These are phyloP conservation scores for Aethionema arabicum DNA, from an alignment of 345 rosid species.

Conservation along the genomic window DNA sequence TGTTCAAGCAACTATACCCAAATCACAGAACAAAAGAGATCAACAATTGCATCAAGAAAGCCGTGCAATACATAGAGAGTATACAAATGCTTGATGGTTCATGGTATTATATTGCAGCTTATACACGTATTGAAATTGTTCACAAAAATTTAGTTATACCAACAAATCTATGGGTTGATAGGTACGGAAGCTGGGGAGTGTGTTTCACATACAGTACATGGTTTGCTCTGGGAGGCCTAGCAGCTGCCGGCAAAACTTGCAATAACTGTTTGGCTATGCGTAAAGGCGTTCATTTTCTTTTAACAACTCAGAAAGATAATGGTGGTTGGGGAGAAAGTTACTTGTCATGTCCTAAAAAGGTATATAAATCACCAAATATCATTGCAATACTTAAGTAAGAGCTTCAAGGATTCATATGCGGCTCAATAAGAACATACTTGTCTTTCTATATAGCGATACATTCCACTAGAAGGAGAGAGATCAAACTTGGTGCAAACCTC, in stretches of 20 bases:
- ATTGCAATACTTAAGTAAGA: not conserved
- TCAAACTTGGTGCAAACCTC: slow-evolving; percentile 41
- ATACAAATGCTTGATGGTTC: slow-evolving; percentile 46
- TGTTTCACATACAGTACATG: slow-evolving; percentile 41
- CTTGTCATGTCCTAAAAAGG: slow-evolving; percentile 39
- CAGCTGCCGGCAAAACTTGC: slow-evolving; percentile 40
- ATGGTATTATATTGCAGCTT: slow-evolving; percentile 35
- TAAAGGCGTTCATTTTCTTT: slow-evolving; percentile 41
- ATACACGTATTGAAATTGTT: slow-evolving; percentile 4
- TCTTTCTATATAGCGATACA: slow-evolving; percentile 35
- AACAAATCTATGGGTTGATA: slow-evolving; percentile 23
- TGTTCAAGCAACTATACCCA: slow-evolving; percentile 45
- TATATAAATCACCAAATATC: slow-evolving; percentile 12
- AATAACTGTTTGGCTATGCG: slow-evolving; percentile 37
- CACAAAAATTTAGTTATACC: slow-evolving; percentile 7
- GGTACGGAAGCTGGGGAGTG: slow-evolving; percentile 46
- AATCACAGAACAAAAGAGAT: slow-evolving; percentile 41
- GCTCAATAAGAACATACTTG: slow-evolving; percentile 7
- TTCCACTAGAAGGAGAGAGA: slow-evolving; percentile 36
- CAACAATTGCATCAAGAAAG: slow-evolving; percentile 35
- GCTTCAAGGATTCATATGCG: too few relatives aligned
- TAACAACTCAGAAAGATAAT: slow-evolving; percentile 36
- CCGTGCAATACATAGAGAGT: slow-evolving; percentile 37
- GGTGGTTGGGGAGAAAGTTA: slow-evolving; percentile 46
- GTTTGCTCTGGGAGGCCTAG: slow-evolving; percentile 39